Conservation (phyloP, 2,329 filamentous ascomycete genomes). For the Curvularia sp. region DNA sequence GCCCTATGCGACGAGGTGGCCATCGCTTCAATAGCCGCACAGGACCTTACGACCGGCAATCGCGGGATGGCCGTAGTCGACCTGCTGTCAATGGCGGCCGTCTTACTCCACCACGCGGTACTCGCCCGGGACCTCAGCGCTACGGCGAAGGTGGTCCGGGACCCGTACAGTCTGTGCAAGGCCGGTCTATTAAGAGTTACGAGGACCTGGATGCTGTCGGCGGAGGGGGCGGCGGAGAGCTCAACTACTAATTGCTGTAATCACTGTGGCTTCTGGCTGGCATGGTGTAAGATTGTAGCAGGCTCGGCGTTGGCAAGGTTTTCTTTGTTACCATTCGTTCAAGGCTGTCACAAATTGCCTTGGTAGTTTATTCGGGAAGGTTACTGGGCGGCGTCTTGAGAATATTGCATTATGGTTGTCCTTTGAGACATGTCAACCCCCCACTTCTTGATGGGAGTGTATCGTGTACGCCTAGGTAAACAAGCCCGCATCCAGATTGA, state of each 20-base stretch:
- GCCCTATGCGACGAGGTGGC: slow-evolving; percentile 54
- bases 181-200: slow-evolving; percentile 93
- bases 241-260: slow-evolving; percentile 74
- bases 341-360: slow-evolving; percentile 22
- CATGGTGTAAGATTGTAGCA: slow-evolving; percentile 20
- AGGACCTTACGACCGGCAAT: slow-evolving; percentile 53
- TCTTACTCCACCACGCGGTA: slow-evolving; percentile 61
- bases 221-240: slow-evolving; percentile 72
- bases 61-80: slow-evolving; percentile 53
- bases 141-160: slow-evolving; percentile 80
- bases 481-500: slow-evolving; percentile 10
- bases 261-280: slow-evolving; percentile 5
- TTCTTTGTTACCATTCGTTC: slow-evolving; percentile 19
- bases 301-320: slow-evolving; percentile 26
- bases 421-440: slow-evolving; percentile 6
- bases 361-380: slow-evolving; percentile 11
- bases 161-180: slow-evolving; percentile 89
- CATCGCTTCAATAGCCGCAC: slow-evolving; percentile 51
- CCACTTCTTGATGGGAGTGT: slow-evolving; percentile 1
- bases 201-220: slow-evolving; percentile 89
- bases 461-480: slow-evolving; percentile 13
- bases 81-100: slow-evolving; percentile 57
- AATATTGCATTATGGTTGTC: not conserved
- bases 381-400: slow-evolving; percentile 17
- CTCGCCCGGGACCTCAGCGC: slow-evolving; percentile 62